These are phyloP conservation scores for Daedaleopsis sinensis DNA, from an alignment of 768 basidiomycete genomes.

Conservation along the genomic window DNA sequence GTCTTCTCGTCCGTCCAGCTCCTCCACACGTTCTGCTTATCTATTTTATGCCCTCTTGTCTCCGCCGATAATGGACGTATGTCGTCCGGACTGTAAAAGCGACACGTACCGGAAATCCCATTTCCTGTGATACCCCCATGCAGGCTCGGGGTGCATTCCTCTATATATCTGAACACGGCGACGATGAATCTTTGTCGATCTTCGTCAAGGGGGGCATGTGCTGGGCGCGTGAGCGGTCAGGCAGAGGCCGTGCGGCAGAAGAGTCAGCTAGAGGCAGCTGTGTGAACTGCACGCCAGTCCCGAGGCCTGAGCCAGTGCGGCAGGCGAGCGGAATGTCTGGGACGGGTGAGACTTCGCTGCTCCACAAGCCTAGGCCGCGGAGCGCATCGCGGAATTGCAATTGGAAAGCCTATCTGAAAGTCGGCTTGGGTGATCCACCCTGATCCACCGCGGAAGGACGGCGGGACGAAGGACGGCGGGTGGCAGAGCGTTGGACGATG, in stretches of 20 bases:
- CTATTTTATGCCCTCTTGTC: conserved; percentile 9
- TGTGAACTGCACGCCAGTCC: neutral
- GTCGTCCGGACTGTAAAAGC: neutral
- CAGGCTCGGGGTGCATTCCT: neutral
- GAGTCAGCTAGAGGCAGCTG: neutral
- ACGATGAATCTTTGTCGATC: neutral
- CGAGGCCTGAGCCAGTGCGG: no score
- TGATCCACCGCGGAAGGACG: neutral
- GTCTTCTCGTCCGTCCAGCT: conserved; percentile 5
- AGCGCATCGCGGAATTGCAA: neutral
- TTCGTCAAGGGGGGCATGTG: neutral
- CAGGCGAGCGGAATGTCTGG: neutral
- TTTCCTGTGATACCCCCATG: conserved; percentile 10
- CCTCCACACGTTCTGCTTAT: conserved; percentile 7
- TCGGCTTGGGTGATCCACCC: no score
- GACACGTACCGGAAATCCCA: neutral
- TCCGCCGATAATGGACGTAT: conserved; percentile 11
- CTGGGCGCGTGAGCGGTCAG: neutral
- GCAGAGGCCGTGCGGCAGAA: conserved; percentile 3
- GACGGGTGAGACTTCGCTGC: neutral
- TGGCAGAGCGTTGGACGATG: neutral
- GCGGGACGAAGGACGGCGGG: neutral
- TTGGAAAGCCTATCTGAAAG: no score
- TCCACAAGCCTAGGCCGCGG: neutral
- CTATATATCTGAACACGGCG: neutral